Evolutionary conservation across 2,329 filamentous ascomycete genomes (phyloP).

Genomic region (Pezicula carpinea): DNA sequence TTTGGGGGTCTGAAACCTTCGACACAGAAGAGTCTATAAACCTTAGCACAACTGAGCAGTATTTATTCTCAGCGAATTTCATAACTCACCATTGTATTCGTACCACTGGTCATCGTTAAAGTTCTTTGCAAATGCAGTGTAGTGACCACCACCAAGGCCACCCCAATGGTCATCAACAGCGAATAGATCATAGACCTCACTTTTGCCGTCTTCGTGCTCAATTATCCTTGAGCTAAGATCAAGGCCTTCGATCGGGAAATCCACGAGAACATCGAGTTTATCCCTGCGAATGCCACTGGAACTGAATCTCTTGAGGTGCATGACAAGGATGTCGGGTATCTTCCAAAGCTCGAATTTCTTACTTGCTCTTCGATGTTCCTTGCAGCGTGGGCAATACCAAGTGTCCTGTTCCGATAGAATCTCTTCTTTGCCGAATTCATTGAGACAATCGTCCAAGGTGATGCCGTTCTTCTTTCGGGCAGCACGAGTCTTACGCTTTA

Average conservation of each 20-base stretch:
- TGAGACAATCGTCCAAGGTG: conserved; percentile 82
- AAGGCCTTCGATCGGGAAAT: conserved; percentile 85
- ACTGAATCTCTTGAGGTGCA: conserved; percentile 94
- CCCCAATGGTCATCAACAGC: conserved; percentile 96
- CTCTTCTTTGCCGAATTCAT: conserved; percentile 92
- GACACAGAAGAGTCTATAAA: conserved; percentile 68
- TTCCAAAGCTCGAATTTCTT: conserved; percentile 99
- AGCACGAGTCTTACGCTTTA: conserved; percentile 57
- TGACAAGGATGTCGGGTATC: conserved; percentile 87
- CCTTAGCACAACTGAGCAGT: conserved; percentile 34
- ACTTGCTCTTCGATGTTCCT: conserved; percentile 84
- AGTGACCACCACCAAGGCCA: conserved; percentile 89
- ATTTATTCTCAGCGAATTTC: background rate
- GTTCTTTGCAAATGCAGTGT: conserved; percentile 91
- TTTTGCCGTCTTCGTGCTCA: conserved; percentile 73
- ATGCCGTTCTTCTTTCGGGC: conserved; percentile 71
- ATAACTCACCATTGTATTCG: conserved; percentile 81
- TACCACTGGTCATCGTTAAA: conserved; percentile 90
- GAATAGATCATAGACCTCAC: conserved; percentile 86
- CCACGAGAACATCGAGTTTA: conserved; percentile 86
- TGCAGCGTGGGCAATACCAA: conserved; percentile 96
- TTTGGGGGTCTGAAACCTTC: conserved; percentile 52
- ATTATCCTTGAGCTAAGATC: conserved; percentile 79
- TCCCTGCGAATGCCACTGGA: conserved; percentile 76
- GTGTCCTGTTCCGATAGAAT: conserved; percentile 91